phyloP scores from a whole-genome alignment of 768 basidiomycete genomes.

The Cyathus striatus region DNA sequence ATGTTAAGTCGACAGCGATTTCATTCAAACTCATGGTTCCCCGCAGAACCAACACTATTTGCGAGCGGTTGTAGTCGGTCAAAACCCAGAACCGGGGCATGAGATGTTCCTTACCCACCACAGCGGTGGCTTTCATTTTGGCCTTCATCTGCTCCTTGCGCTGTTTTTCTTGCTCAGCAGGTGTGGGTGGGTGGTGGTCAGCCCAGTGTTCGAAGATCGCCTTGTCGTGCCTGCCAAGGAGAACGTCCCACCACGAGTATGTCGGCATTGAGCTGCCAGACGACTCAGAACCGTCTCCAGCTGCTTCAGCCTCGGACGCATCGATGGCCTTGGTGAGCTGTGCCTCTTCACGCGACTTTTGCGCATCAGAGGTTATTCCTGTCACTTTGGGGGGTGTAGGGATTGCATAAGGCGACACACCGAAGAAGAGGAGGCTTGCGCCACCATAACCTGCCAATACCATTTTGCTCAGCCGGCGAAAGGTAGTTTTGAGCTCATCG shows the following conservation, averaged over 20 bases:
- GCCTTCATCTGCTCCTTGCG: conserved; percentile 28
- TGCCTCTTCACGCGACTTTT: conserved; percentile 39
- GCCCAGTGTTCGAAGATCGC: conserved; percentile 75
- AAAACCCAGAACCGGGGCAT: conserved; percentile 87
- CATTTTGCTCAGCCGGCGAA: conserved; percentile 80
- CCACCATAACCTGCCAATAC: conserved; percentile 84
- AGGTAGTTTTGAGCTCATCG: conserved; percentile 63
- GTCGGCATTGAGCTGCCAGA: conserved; percentile 8
- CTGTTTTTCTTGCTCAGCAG: conserved; percentile 13
- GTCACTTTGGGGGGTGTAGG: neutral
- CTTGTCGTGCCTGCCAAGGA: conserved; percentile 76
- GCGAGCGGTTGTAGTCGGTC: conserved; percentile 69
- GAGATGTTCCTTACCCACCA: conserved; percentile 55
- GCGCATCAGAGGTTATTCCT: neutral
- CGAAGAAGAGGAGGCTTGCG: conserved; percentile 76
- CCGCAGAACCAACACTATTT: conserved; percentile 73
- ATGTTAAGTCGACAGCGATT: conserved; percentile 80
- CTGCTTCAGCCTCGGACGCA: conserved; percentile 65
- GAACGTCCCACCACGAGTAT: conserved; percentile 82
- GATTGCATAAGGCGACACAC: conserved; percentile 36
- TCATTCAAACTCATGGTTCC: conserved; percentile 88
- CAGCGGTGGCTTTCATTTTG: conserved; percentile 51
- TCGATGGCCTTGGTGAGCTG: conserved; percentile 62
- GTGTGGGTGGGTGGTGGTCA: conserved; percentile 8
- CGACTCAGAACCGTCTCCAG: conserved; percentile 24